Conservation (phyloP, 345 rosid genomes). For the Melaleuca alternifolia region DNA sequence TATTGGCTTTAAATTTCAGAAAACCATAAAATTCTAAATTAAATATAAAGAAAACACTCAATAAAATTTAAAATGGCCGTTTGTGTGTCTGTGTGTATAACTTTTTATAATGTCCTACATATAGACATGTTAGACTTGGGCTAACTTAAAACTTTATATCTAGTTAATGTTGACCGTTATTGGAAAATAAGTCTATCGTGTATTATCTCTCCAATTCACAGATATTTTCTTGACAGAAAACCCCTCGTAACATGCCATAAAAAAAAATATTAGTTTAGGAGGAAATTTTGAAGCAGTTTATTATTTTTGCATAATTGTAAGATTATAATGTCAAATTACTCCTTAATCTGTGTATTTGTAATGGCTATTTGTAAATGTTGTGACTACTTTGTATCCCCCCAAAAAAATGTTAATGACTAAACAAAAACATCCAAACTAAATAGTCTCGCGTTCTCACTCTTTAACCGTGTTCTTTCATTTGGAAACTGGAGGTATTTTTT, state of each 20-base stretch:
- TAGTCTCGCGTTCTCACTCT: not conserved
- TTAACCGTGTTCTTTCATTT: not conserved
- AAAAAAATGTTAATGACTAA: not conserved
- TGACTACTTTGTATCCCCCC: not conserved
- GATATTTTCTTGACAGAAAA: not conserved
- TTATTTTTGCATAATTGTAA: not conserved
- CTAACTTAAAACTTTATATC: no score
- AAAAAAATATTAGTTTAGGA: rapidly evolving
- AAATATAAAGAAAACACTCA: no score
- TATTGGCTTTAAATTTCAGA: no score
- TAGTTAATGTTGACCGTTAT: not conserved
- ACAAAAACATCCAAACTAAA: not conserved
- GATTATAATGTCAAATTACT: not conserved
- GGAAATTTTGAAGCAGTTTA: not conserved
- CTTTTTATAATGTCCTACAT: no score
- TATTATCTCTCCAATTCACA: not conserved
- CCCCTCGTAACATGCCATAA: not conserved
- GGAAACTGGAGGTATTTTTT: not conserved
- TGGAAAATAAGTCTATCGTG: not conserved
- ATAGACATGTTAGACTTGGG: no score
- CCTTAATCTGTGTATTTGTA: not conserved
- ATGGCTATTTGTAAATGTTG: not conserved
- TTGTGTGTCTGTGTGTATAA: no score
- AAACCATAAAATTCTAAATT: no score
- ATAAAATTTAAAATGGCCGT: no score